Evolutionary conservation across 2,329 filamentous ascomycete species (phyloP).

Genomic region (Pseudogymnoascus sp.): DNA sequence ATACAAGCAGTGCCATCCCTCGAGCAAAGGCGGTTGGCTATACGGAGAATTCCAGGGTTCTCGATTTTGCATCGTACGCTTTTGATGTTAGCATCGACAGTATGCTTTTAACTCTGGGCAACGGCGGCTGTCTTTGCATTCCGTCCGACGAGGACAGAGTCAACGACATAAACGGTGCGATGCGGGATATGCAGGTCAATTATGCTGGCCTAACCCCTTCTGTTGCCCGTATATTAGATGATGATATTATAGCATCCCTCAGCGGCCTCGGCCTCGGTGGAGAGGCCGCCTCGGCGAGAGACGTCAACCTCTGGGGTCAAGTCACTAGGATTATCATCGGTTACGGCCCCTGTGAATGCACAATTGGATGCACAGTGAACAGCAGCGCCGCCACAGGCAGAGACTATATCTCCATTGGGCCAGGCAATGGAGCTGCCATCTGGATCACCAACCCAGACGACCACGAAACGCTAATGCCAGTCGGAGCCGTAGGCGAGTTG

Average conservation of each 20-base stretch:
- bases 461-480: conserved; percentile 16
- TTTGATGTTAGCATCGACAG: conserved; percentile 33
- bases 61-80: conserved; percentile 29
- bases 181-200: conserved; percentile 19
- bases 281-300: conserved; percentile 29
- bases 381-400: conserved; percentile 10
- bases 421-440: conserved; percentile 12
- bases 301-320: conserved; percentile 31
- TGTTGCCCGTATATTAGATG: conserved; percentile 20
- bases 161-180: conserved; percentile 29
- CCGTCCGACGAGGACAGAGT: conserved; percentile 31
- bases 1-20: conserved; percentile 10
- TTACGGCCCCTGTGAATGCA: conserved; percentile 31
- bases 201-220: conserved; percentile 25
- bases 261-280: conserved; percentile 21
- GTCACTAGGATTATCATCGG: conserved; percentile 32
- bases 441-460: conserved; percentile 32
- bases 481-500: conserved; percentile 24
- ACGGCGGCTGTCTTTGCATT: conserved; percentile 33
- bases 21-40: conserved; percentile 10
- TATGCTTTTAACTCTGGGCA: conserved; percentile 30
- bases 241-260: conserved; percentile 19
- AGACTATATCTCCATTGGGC: conserved; percentile 8
- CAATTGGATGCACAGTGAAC: conserved; percentile 15
- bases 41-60: conserved; percentile 12